Evolutionary conservation across 495 filamentous ascomycete genomes (phyloP).

Genomic region (Daldinia decipiens): DNA sequence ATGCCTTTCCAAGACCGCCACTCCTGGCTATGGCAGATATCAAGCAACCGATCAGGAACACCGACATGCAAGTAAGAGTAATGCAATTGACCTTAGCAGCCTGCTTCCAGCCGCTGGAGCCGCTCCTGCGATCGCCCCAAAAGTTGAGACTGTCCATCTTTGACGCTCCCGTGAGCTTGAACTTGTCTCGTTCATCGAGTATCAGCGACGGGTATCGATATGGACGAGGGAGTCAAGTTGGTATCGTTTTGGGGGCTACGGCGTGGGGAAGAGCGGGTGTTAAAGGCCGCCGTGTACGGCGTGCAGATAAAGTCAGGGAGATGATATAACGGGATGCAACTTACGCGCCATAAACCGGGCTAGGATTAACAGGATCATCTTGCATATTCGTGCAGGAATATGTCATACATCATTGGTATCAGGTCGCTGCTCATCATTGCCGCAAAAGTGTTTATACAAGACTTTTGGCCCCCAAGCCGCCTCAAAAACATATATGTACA

Average conservation of each 20-base stretch:
- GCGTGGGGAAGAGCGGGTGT: neutral
- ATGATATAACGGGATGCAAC: no score
- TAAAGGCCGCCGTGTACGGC: neutral
- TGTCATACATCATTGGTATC: neutral
- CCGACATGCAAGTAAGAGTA: slow-evolving; percentile 31
- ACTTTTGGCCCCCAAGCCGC: slow-evolving; percentile 6
- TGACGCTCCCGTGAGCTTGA: neutral
- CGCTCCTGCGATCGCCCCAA: neutral
- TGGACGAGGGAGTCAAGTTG: neutral
- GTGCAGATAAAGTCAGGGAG: neutral
- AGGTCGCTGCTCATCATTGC: slow-evolving; percentile 12
- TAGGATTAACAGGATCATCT: neutral
- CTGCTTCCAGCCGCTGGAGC: slow-evolving; percentile 35
- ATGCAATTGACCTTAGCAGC: slow-evolving; percentile 42
- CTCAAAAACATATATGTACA: neutral
- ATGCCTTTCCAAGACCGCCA: slow-evolving; percentile 15
- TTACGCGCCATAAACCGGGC: neutral
- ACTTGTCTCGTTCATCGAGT: neutral
- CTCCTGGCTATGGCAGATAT: slow-evolving; percentile 19
- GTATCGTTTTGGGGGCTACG: neutral
- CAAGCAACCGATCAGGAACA: slow-evolving; percentile 17
- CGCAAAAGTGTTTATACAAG: neutral
- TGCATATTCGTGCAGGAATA: neutral
- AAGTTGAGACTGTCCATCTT: slow-evolving; percentile 32
- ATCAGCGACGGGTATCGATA: neutral